phyloP scores from a whole-genome alignment of 805 yeast genomes.

The Zygosaccharomyces rouxii region DNA sequence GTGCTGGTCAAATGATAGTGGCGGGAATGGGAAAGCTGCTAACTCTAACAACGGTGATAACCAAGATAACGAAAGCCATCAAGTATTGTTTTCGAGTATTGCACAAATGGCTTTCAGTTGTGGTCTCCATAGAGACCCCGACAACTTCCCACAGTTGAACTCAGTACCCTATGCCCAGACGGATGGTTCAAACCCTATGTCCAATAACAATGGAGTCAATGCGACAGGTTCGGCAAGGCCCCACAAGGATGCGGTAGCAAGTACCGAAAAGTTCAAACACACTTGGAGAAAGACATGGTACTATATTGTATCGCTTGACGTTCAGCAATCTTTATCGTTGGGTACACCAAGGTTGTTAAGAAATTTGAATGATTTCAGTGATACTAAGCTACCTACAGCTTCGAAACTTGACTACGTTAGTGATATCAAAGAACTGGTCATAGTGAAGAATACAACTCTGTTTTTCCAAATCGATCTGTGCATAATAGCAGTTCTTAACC shows the following conservation, averaged over 20 bases:
- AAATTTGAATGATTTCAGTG: conserved; percentile 38
- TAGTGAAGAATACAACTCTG: conserved; percentile 45
- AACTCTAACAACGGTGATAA: conserved; percentile 16
- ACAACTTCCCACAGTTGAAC: conserved; percentile 43
- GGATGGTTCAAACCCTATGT: conserved; percentile 10
- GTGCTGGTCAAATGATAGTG: conserved; percentile 48
- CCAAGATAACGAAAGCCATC: conserved; percentile 55
- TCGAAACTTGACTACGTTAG: conserved; percentile 36
- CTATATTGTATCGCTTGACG: conserved; percentile 41
- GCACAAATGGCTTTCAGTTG: conserved; percentile 64
- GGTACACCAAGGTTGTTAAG: conserved; percentile 41
- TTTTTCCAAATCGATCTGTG: conserved; percentile 45
- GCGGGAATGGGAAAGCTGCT: conserved; percentile 36
- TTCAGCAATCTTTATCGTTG: conserved; percentile 39
- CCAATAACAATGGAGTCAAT: conserved; percentile 6
- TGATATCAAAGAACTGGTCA: conserved; percentile 43
- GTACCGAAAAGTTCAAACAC: conserved; percentile 40
- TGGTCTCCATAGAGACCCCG: conserved; percentile 68
- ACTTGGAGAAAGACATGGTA: conserved; percentile 59
- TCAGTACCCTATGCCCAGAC: conserved; percentile 19
- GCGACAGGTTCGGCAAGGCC: conserved; percentile 11
- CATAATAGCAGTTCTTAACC: conserved; percentile 35
- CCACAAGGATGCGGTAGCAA: conserved; percentile 25
- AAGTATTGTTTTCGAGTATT: conserved; percentile 50
- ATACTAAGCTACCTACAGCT: conserved; percentile 42